phyloP scores from a whole-genome alignment of 306 rosid species.

The Castanospermum australe region DNA sequence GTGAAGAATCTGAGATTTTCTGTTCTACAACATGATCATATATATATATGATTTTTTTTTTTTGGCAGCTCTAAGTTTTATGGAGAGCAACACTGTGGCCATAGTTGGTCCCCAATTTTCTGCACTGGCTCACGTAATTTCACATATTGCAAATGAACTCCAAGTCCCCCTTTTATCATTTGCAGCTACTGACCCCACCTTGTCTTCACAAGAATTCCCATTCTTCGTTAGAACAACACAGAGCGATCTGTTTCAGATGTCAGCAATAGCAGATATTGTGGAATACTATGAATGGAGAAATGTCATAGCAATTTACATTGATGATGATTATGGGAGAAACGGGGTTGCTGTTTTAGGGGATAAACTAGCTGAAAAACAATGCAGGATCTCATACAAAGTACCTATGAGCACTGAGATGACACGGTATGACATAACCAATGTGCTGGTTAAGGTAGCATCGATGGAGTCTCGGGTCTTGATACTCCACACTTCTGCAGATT shows the following conservation, averaged over 20 bases:
- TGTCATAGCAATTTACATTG: constrained; percentile 55
- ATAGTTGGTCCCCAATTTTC: constrained; percentile 64
- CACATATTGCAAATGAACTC: constrained; percentile 61
- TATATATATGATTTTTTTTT: neutral
- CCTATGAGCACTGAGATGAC: constrained; percentile 35
- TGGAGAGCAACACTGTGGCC: constrained; percentile 41
- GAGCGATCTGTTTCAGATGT: constrained; percentile 56
- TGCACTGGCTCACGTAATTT: constrained; percentile 51
- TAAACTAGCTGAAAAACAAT: constrained; percentile 52
- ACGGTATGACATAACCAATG: constrained; percentile 38
- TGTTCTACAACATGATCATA: too few relatives aligned
- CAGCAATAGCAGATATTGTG: constrained; percentile 58
- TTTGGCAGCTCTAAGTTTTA: constrained; percentile 31
- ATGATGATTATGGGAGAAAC: constrained; percentile 63
- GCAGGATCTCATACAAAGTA: constrained; percentile 55
- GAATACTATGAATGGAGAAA: constrained; percentile 52
- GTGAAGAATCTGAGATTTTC: neutral
- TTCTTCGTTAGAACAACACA: constrained; percentile 52
- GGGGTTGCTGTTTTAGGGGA: constrained; percentile 57
- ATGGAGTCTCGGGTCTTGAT: constrained; percentile 54
- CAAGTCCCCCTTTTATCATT: constrained; percentile 56
- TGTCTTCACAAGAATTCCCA: constrained; percentile 59
- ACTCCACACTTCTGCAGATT: constrained; percentile 36
- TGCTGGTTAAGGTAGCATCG: constrained; percentile 44
- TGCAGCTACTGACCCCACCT: constrained; percentile 55